These are phyloP conservation scores for Rhizophora mangle DNA, from an alignment of 345 rosid species.

Conservation along the genomic window DNA sequence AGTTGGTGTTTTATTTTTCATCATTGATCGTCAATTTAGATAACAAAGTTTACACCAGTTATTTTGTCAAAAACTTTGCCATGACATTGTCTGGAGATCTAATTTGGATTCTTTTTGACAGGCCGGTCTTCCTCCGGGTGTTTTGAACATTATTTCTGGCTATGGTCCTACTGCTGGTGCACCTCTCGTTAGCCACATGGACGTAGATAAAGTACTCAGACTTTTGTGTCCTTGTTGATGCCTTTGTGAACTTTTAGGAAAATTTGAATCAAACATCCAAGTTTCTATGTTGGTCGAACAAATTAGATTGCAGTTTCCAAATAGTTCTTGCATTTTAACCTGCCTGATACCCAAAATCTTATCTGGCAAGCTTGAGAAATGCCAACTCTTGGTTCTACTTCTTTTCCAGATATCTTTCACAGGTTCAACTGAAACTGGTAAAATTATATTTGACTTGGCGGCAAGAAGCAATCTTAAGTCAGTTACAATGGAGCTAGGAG, in stretches of 20 bases:
- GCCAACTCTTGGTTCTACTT: background rate
- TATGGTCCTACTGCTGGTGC: conserved; percentile 87
- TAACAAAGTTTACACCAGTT: background rate
- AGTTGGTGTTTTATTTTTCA: no score
- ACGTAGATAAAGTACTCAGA: conserved; percentile 61
- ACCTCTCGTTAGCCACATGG: conserved; percentile 82
- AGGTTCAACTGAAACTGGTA: conserved; percentile 29
- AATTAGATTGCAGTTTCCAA: no score
- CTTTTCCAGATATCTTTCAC: conserved; percentile 26
- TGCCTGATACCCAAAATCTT: background rate
- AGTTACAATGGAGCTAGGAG: conserved; percentile 33
- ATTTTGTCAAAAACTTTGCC: no score
- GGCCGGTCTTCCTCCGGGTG: conserved; percentile 97
- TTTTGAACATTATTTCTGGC: conserved; percentile 79
- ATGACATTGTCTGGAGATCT: conserved; percentile 5
- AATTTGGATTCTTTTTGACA: conserved; percentile 21
- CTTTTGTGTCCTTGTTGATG: background rate
- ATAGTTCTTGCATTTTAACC: background rate
- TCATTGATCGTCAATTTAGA: background rate
- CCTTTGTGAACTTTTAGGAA: background rate
- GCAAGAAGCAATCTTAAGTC: conserved; percentile 31
- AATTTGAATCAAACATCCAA: background rate
- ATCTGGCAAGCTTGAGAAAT: background rate
- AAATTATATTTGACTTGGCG: conserved; percentile 23
- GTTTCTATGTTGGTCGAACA: no score